These are phyloP conservation scores for Bimuria novae-zelandiae DNA, from an alignment of 2,329 filamentous ascomycete genomes.

Conservation along the genomic window DNA sequence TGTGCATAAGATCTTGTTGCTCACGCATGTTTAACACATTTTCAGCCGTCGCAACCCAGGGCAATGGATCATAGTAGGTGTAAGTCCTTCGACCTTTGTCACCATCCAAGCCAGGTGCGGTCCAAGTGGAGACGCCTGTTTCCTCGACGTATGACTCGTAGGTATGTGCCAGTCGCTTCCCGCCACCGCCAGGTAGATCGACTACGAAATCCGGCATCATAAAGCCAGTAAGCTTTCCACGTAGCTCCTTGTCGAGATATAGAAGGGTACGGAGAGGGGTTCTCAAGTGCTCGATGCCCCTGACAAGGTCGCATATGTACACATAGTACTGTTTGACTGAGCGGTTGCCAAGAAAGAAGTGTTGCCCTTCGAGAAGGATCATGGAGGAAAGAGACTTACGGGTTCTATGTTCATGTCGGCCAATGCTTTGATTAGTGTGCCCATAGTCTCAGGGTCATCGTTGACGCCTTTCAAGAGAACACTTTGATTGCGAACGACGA, in stretches of 20 bases:
- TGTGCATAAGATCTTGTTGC: not conserved
- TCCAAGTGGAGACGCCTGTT: conserved; percentile 61
- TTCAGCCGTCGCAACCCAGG: not conserved
- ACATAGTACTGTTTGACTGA: conserved; percentile 61
- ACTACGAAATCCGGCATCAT: conserved; percentile 67
- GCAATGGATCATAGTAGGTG: conserved; percentile 61
- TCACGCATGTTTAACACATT: not conserved
- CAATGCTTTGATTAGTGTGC: conserved; percentile 57
- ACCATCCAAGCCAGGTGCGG: conserved; percentile 59
- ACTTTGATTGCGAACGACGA: conserved; percentile 64
- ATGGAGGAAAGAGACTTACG: conserved; percentile 44
- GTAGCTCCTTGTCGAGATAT: conserved; percentile 61
- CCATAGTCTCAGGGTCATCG: conserved; percentile 59
- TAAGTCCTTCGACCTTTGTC: conserved; percentile 50
- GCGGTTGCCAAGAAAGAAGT: not conserved
- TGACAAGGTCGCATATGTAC: conserved; percentile 68
- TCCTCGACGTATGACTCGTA: conserved; percentile 58
- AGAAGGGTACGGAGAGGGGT: conserved; percentile 65
- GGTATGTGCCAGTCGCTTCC: conserved; percentile 63
- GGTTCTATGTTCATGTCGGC: conserved; percentile 63
- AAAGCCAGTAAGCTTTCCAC: conserved; percentile 66
- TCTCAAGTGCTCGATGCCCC: conserved; percentile 64
- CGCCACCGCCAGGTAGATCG: conserved; percentile 66
- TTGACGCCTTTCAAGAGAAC: conserved; percentile 65
- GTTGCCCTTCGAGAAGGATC: not conserved